Evolutionary conservation across 2,329 filamentous ascomycete species (phyloP), one percentile per base, ranked within the genome.

Genomic region (Monascus ruber): DNA sequence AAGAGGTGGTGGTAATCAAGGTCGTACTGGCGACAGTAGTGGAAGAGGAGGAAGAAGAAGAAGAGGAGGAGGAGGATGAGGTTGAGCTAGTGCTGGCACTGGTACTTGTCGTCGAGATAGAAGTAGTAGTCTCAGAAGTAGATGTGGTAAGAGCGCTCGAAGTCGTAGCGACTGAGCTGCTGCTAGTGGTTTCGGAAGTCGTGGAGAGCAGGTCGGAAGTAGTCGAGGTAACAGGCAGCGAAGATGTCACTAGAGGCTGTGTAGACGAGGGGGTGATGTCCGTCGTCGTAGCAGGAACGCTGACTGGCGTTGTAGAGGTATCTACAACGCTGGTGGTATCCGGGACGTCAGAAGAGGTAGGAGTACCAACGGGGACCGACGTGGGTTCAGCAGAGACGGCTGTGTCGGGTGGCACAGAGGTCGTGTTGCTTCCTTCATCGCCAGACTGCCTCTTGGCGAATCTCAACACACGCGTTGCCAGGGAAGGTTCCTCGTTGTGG

Each of bases 391-490:
- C 17, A 17, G 17, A 17, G 17, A 17, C 17, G 3, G 17, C 3
- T 17, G 17, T 17, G 17, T 17, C 17, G 2, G 17, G 17, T 2
- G 17, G 17, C 17, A 17, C 17, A 3, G 47, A 39, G 4, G 50
- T 48, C 7, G 47, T 42, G 26, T 47, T 48, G 37, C 39, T 50
- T 32, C 43, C 56, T 17, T 44, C 53, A 39, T 64, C 58, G 17
- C 17, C 17, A 17, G 17, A 17, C 46, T 79, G 74, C 45, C 81
- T 73, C 60, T 76, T 78, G 31, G 76, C 81, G 41, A 86, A 63
- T 41, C 77, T 73, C 40, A 81, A 69, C 46, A 85, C 66, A 42
- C 74, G 73, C 6, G 71, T 75, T 11, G 79, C 79, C 31, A 83
- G 66, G 31, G 72, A 68, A 24, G 77, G 72, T 53, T 84, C 72